Percentiles rank a stretch among this genome's conserved stretches.
Conservation (phyloP, 345 rosid species). For the Euphorbia tirucalli region DNA sequence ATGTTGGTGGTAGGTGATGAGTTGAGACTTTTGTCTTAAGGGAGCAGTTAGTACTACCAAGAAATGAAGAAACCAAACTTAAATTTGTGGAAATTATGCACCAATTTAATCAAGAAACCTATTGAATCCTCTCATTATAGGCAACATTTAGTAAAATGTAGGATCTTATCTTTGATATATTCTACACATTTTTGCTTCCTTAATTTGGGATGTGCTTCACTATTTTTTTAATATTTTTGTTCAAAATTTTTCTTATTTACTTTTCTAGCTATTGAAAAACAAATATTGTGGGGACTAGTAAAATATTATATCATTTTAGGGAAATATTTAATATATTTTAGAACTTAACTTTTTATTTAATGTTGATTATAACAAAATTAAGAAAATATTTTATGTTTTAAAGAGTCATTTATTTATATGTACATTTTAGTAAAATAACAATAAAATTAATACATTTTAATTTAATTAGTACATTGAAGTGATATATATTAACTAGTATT, state of each 20-base stretch:
- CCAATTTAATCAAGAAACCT: neutral
- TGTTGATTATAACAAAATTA: too few relatives aligned
- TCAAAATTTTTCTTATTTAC: neutral
- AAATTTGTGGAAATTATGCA: neutral
- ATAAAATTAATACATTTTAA: too few relatives aligned
- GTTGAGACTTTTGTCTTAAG: neutral
- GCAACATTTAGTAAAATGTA: neutral
- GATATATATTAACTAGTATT: too few relatives aligned
- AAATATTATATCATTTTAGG: too few relatives aligned
- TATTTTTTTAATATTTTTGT: too few relatives aligned
- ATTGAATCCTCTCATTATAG: neutral
- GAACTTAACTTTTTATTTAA: too few relatives aligned
- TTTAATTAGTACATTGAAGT: too few relatives aligned
- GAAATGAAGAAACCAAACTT: neutral
- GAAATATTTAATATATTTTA: too few relatives aligned
- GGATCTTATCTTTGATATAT: neutral
- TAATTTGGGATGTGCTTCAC: neutral
- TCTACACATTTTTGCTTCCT: neutral
- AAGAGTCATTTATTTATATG: too few relatives aligned
- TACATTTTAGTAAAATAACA: too few relatives aligned
- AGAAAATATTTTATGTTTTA: too few relatives aligned
- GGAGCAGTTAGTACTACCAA: neutral
- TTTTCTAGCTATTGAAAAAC: neutral
- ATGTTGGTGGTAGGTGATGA: too few relatives aligned
- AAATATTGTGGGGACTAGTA: neutral